Base-by-base conservation (phyloP, 352 stramenopile species). In the Pythium monospermum region DNA sequence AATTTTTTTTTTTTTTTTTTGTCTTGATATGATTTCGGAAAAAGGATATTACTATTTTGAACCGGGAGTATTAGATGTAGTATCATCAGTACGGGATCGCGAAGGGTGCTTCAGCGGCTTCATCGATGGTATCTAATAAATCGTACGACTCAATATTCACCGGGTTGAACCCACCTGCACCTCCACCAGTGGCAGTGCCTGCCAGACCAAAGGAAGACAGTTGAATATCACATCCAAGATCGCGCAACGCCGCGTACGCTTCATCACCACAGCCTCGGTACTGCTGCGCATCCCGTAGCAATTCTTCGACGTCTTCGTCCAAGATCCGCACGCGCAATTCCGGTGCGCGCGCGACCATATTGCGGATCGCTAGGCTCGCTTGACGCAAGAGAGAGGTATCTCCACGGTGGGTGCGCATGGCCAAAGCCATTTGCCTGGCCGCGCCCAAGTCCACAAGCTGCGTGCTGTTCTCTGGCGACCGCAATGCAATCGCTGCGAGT, bases 351-450 rank as follows among this genome's bases (percentile, higher is more conserved):
- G 79, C 76, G 6, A 88, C 79, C 56, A 92, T 82, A 46, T 92
- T 92, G 30, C 82, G 76, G 39, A 92, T 83, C 8, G 82, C 82
- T 16, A 92, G 57, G 58, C 82, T 90, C 0, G 78, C 78, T 70
- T 92, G 82, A 6, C 78, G 76, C 27, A 92, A 48, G 16, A 92
- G 28, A 26, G 59, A 44, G 0, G 73, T 64, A 50, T 86, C 69
- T 35, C 45, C 46, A 13, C 51, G 51, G 39, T 88, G 81, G 12
- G 22, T 53, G 26, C 68, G 59, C 71, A 92, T 87, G 18, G 82
- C 78, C 25, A 59, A 58, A 8, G 73, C 66, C 39, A 92, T 76
- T 32, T 69, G 62, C 0, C 53, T 49, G 13, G 70, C 56, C 5
- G 71, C 76, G 16, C 71, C 68, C 1, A 85, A 49, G 6, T 85